Percentiles rank a stretch among this genome's conserved stretches.
Conservation (phyloP, 1,139 yeast genomes). For the Debaryomycetaceae sp. region DNA sequence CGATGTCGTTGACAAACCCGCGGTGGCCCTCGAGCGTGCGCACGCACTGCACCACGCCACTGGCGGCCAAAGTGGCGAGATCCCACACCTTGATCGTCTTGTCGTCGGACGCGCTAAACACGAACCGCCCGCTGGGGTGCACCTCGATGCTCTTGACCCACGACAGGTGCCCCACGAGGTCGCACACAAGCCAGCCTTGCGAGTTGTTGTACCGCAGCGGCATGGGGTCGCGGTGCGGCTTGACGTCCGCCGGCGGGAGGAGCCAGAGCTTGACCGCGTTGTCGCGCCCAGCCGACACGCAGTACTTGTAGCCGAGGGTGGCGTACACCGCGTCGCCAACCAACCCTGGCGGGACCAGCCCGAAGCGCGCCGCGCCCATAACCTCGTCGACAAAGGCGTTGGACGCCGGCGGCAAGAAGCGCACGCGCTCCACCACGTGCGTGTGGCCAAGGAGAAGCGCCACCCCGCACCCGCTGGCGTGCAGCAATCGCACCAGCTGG, state of each 20-base stretch:
- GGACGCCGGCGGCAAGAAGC: constrained; percentile 57
- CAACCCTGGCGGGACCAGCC: constrained; percentile 31
- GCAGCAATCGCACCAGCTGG: constrained; percentile 65
- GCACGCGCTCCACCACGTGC: constrained; percentile 77
- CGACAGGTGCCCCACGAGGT: constrained; percentile 70
- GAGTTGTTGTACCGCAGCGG: constrained; percentile 51
- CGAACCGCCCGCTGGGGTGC: constrained; percentile 72
- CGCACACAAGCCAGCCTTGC: constrained; percentile 55
- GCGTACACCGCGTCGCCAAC: constrained; percentile 25
- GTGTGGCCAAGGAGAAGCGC: constrained; percentile 71
- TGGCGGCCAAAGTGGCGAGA: constrained; percentile 39
- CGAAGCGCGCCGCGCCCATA: constrained; percentile 29
- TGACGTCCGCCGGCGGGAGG: constrained; percentile 54
- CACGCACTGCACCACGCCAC: constrained; percentile 42
- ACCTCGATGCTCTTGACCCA: constrained; percentile 75
- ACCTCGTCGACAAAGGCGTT: constrained; percentile 48
- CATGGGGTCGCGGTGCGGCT: constrained; percentile 53
- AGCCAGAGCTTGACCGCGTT: constrained; percentile 74
- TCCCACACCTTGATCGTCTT: constrained; percentile 79
- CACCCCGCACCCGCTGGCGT: constrained; percentile 65
- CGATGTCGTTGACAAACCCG: constrained; percentile 65
- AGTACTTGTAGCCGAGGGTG: constrained; percentile 55
- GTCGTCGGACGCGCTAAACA: constrained; percentile 79
- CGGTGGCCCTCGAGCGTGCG: constrained; percentile 61
- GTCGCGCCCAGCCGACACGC: constrained; percentile 82